Evolutionary conservation across 2,329 filamentous ascomycete genomes (phyloP).

Genomic region (Fusarium marasasianum): DNA sequence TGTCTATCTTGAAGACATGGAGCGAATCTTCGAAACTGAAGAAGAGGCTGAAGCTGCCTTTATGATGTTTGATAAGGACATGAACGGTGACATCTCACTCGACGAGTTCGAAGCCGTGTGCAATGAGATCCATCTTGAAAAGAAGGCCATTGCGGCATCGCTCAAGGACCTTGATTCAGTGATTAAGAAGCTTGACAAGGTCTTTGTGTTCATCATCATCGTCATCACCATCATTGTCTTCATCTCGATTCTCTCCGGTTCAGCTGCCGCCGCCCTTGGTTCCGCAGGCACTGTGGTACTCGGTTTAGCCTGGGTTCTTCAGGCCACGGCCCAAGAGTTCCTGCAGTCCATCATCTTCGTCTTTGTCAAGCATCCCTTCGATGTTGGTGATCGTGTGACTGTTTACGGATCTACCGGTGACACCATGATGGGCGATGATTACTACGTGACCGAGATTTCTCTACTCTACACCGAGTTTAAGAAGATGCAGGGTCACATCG

Average conservation of each 20-base stretch:
- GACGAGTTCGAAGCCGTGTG: conserved; percentile 93
- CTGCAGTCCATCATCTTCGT: conserved; percentile 94
- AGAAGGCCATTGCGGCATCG: conserved; percentile 93
- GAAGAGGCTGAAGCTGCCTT: conserved; percentile 93
- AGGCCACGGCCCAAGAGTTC: conserved; percentile 92
- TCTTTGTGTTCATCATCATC: conserved; percentile 86
- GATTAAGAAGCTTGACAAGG: conserved; percentile 86
- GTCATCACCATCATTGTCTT: conserved; percentile 87
- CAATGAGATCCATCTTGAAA: conserved; percentile 92
- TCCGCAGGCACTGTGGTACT: conserved; percentile 89
- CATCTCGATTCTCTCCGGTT: conserved; percentile 87
- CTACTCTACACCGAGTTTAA: conserved; percentile 97
- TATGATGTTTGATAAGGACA: conserved; percentile 91
- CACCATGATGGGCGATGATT: conserved; percentile 84
- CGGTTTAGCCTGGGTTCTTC: conserved; percentile 91
- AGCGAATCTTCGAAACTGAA: conserved; percentile 78
- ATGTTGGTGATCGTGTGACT: conserved; percentile 91
- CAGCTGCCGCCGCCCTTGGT: conserved; percentile 88
- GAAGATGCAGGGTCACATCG: conserved; percentile 97
- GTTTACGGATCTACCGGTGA: conserved; percentile 90
- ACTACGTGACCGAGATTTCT: conserved; percentile 94
- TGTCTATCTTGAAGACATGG: conserved; percentile 80
- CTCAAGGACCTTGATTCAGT: conserved; percentile 96
- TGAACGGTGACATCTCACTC: conserved; percentile 96
- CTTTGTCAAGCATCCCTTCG: conserved; percentile 96